Evolutionary conservation across 2,329 filamentous ascomycete species (phyloP), one percentile per base, ranked within the genome.

Genomic region (Purpureocillium lavendulum): DNA sequence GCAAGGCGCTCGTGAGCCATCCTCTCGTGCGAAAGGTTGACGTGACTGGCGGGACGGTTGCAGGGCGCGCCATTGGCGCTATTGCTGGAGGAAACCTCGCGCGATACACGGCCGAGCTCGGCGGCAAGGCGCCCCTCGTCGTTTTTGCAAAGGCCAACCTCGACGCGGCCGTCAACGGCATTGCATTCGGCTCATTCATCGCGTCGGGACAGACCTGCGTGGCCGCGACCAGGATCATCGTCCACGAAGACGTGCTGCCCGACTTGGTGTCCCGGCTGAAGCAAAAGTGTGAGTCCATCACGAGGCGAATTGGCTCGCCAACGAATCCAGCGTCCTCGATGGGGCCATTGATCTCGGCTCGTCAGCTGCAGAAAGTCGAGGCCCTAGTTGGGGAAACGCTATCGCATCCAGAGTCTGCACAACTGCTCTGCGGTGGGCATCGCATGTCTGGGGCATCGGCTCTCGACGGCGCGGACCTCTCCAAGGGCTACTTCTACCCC

Each of bases 1-100:
- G 74, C 9, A 64, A 61, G n/a, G 65, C 66, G 0, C 65, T 80
- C 4, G 72, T 70, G 11, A 58, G 71, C 21, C 81, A 73, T 40
- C 57, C 58, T 2, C 57, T 69, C 2, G 61, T 74, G 2, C 64
- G 75, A 59, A 87, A 87, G 65, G 73, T 87, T 41, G 82, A 84
- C 48, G 80, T 88, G 50, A 87, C 83, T 30, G 83, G 84, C 33
- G 82, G 81, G n/a, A 87, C 82, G 16, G 63, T 66, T n/a, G 78
- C 82, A 14, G 83, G 82, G 5, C 70, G 78, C 41, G 73, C 75
- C 29, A 84, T 87, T 51, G 80, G 84, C 46, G 69, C 77, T 33
- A 70, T 82, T 31, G 80, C 75, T 18, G 74, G 77, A 32, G 72
- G 69, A 45, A 85, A 85, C 59, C 61, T 86, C 49, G 80, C 82